Base-by-base conservation (phyloP, 1,139 yeast genomes). In the Pichia terricola region DNA sequence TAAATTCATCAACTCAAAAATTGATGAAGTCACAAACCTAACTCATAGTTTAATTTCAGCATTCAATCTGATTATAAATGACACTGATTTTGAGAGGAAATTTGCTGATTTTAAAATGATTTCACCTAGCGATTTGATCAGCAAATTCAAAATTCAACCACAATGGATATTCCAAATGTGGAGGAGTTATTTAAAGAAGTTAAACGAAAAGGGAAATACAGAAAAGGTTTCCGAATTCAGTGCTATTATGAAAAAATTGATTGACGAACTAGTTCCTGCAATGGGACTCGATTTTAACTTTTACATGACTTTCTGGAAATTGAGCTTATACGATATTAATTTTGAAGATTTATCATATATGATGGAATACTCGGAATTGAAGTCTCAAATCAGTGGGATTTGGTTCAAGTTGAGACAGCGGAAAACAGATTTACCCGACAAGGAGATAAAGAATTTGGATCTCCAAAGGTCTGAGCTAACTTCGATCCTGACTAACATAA, bases 81-180 rank as follows among this genome's bases (percentile, higher is more conserved):
- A 55, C 3, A 62, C 63, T 0, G 59, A 64, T 1, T 72, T 79
- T 44, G 34, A 36, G 25, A 53, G 61, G 2, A 46, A 60, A 0
- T 64, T 84, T 51, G 22, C 22, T 16, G 22, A 16, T 16, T 16
- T 16, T 16, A 16, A 16, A 16, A 16, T 16, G 22, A 16, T 16
- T 16, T 16, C 22, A 16, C 22, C 22, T 52, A 74, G 2, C 61
- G 79, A 0, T 60, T 81, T 26, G 61, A 66, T 2, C 71, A 68
- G 4, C 65, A 16, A 16, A 16, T 16, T 16, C 22, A 69, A 72
- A 3, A 70, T 88, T 3, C 70, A 78, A 3, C 68, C 79, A 0
- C 70, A 73, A 34, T 83, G 91, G 86, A 81, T 81, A 0, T 87
- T 83, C 63, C 87, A 82, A 49, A 57, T 87, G 2, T 86, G 95